Conservation (phyloP, 129 eudicot genomes). For the Centaurea solstitialis region DNA sequence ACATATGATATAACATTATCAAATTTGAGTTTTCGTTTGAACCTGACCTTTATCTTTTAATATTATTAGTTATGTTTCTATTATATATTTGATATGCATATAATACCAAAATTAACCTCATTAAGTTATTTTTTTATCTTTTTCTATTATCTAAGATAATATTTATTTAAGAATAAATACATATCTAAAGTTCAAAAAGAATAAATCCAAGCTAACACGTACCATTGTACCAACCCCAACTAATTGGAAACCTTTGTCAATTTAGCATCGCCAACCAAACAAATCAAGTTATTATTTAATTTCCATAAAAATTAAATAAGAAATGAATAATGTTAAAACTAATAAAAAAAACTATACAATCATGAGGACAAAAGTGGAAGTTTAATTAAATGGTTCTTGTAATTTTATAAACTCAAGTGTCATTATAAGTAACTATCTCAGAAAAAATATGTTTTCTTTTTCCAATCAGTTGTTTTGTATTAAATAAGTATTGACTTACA, state of each 20-base stretch:
- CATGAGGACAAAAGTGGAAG: neutral
- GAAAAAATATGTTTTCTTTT: no score
- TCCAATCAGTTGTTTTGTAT: neutral
- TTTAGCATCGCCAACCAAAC: constrained; percentile 1
- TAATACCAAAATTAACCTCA: neutral
- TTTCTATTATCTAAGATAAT: neutral
- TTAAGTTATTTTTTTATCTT: neutral
- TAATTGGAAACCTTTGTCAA: neutral
- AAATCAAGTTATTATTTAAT: neutral
- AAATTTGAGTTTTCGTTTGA: no score
- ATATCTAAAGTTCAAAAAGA: neutral
- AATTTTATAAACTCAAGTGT: neutral
- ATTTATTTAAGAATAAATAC: neutral
- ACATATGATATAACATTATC: no score
- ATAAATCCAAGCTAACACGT: neutral
- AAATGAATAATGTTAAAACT: neutral
- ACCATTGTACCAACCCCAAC: neutral
- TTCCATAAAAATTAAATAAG: neutral
- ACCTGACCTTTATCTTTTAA: no score
- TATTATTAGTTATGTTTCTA: neutral
- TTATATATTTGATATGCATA: neutral
- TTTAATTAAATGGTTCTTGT: neutral
- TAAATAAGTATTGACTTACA: no score
- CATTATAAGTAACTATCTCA: neutral
- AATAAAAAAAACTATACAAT: no score